Conservation (phyloP, 768 basidiomycete species). For the Gloeopeniophorella convolvens region DNA sequence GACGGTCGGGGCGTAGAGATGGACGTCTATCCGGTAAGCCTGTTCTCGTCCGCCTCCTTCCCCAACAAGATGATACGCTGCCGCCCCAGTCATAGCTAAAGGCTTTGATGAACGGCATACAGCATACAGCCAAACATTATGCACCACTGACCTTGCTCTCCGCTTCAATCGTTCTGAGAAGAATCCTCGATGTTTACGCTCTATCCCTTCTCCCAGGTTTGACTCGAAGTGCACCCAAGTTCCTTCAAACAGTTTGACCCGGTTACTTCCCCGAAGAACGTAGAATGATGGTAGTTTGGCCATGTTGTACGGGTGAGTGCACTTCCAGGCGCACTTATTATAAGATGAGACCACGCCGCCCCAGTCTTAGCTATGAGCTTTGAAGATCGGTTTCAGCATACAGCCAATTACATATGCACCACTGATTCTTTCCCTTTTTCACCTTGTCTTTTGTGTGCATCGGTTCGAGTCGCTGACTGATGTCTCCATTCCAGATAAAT, state of each 20-base stretch:
- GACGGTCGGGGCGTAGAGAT: too few relatives aligned
- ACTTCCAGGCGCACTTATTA: background rate
- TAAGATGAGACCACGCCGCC: constrained; percentile 4
- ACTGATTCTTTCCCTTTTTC: constrained; percentile 11
- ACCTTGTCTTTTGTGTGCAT: background rate
- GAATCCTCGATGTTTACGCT: background rate
- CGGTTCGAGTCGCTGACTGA: background rate
- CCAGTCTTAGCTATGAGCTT: constrained; percentile 5
- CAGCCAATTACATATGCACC: constrained; percentile 2
- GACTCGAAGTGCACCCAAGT: too few relatives aligned
- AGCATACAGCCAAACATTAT: constrained; percentile 23
- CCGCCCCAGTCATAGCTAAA: constrained; percentile 23
- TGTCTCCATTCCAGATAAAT: background rate
- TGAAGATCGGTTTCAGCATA: constrained; percentile 7
- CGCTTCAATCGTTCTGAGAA: background rate
- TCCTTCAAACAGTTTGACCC: too few relatives aligned
- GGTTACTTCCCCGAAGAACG: too few relatives aligned
- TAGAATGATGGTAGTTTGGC: too few relatives aligned
- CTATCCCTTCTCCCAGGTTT: too few relatives aligned
- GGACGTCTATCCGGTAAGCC: background rate
- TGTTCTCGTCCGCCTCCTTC: background rate
- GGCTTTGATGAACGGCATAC: constrained; percentile 21
- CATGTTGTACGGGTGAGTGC: background rate
- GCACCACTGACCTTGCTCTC: constrained; percentile 5
- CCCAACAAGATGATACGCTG: constrained; percentile 15